phyloP scores from a whole-genome alignment of 1,139 yeast species.

The Yamadazyma siamensis region DNA sequence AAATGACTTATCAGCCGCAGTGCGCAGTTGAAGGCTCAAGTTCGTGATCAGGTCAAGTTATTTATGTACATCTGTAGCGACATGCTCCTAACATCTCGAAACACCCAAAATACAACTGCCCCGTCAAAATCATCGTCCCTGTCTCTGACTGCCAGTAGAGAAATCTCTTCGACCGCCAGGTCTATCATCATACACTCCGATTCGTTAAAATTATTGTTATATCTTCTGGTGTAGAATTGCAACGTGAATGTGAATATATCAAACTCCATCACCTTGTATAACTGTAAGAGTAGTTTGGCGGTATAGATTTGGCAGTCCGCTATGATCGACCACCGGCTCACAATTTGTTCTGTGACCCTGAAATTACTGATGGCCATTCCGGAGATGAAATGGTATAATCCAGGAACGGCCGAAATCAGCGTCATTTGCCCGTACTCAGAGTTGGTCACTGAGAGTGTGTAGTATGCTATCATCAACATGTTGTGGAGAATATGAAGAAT shows the following conservation, averaged over 20 bases:
- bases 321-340: slow-evolving; percentile 17
- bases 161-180: slow-evolving; percentile 10
- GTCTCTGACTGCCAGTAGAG: slow-evolving; percentile 6
- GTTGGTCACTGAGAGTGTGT: slow-evolving; percentile 14
- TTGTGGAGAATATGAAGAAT: slow-evolving; percentile 20
- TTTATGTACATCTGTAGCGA: slow-evolving; percentile 17
- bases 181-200: slow-evolving; percentile 11
- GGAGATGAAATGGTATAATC: slow-evolving; percentile 20
- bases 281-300: slow-evolving; percentile 13
- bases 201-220: slow-evolving; percentile 11
- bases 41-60: too few species aligned
- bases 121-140: slow-evolving; percentile 21
- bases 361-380: slow-evolving; percentile 22
- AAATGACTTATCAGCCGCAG: too few species aligned
- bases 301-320: slow-evolving; percentile 17
- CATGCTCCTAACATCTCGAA: slow-evolving; percentile 22
- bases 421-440: slow-evolving; percentile 15
- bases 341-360: slow-evolving; percentile 16
- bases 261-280: slow-evolving; percentile 20
- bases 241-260: slow-evolving; percentile 16
- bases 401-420: slow-evolving; percentile 20
- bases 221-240: slow-evolving; percentile 12
- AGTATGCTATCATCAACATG: slow-evolving; percentile 17
- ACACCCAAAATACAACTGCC: slow-evolving; percentile 22
- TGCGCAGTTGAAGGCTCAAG: too few species aligned